phyloP scores from a whole-genome alignment of 192 early-diverging fungal genomes.

The Radiomyces spectabilis region DNA sequence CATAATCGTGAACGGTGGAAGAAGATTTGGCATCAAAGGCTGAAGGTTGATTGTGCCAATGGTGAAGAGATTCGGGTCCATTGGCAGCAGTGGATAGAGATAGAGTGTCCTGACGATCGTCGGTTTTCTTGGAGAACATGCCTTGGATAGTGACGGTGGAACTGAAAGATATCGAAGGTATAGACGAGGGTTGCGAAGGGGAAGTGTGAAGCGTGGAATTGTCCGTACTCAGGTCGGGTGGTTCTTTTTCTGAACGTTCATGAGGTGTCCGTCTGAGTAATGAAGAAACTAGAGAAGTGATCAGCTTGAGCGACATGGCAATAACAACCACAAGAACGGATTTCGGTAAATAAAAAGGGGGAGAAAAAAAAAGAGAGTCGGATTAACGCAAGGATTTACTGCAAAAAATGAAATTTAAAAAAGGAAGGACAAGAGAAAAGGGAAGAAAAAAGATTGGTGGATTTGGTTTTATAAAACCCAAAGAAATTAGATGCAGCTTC shows the following conservation, averaged over 20 bases:
- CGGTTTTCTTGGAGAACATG: slow-evolving; percentile 5
- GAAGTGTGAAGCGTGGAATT: too few species aligned
- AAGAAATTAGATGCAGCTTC: too few species aligned
- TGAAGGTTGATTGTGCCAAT: slow-evolving; percentile 14
- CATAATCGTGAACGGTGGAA: slow-evolving; percentile 31
- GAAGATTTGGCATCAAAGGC: slow-evolving; percentile 11
- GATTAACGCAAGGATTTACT: neutral
- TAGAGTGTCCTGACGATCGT: neutral
- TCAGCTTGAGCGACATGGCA: neutral
- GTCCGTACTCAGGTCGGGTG: neutral
- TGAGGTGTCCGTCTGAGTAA: neutral
- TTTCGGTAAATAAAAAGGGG: neutral
- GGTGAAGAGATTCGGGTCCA: slow-evolving; percentile 4
- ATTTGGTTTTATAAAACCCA: neutral
- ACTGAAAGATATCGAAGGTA: slow-evolving; percentile 1
- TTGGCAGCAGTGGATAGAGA: neutral
- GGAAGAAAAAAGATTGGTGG: neutral
- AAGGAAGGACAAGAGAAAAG: neutral
- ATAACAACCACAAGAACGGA: neutral
- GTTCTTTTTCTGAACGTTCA: too few species aligned
- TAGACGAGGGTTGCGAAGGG: neutral
- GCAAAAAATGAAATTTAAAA: neutral
- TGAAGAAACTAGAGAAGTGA: neutral
- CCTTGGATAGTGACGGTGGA: neutral
- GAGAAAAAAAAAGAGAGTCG: neutral